Conservation (phyloP, 192 early-diverging fungal species). For the Gryganskiella cystojenkinii region DNA sequence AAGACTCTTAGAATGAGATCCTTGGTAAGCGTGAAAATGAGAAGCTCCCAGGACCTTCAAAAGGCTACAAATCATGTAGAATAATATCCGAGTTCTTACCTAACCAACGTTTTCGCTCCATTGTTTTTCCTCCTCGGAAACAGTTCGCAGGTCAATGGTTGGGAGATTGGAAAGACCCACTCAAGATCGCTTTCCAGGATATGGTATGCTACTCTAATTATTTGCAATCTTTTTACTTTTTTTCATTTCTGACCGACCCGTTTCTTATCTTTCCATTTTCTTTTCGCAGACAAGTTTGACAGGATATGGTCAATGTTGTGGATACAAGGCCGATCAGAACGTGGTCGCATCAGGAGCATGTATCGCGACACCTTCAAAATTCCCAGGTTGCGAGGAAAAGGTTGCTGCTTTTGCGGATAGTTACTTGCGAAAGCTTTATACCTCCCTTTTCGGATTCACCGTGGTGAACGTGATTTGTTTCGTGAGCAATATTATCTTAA, state of each 20-base stretch:
- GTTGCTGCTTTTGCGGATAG: slow-evolving; percentile 37
- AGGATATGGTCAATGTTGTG: slow-evolving; percentile 52
- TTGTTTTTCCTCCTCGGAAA: too few species aligned
- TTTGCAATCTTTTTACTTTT: slow-evolving; percentile 6
- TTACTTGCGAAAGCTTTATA: slow-evolving; percentile 51
- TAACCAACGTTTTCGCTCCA: too few species aligned
- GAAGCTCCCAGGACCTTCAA: too few species aligned
- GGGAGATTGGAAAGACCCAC: slow-evolving; percentile 22
- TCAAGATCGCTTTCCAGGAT: slow-evolving; percentile 49
- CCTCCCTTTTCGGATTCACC: slow-evolving; percentile 55
- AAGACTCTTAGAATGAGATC: slow-evolving; percentile 50
- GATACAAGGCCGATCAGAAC: slow-evolving; percentile 8
- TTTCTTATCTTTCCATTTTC: slow-evolving; percentile 2
- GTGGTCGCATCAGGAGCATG: slow-evolving; percentile 27
- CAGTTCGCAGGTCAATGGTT: too few species aligned
- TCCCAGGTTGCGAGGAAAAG: slow-evolving; percentile 40
- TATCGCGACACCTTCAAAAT: neutral
- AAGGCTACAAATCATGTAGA: too few species aligned
- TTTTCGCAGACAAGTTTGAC: slow-evolving; percentile 23
- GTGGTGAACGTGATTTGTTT: slow-evolving; percentile 48
- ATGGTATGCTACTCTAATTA: slow-evolving; percentile 25
- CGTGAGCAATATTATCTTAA: slow-evolving; percentile 48
- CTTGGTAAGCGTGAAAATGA: too few species aligned
- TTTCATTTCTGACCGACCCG: neutral
- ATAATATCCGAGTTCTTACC: too few species aligned